phyloP scores from a whole-genome alignment of 2,329 filamentous ascomycete genomes.

The Macrophomina pseudophaseolina region DNA sequence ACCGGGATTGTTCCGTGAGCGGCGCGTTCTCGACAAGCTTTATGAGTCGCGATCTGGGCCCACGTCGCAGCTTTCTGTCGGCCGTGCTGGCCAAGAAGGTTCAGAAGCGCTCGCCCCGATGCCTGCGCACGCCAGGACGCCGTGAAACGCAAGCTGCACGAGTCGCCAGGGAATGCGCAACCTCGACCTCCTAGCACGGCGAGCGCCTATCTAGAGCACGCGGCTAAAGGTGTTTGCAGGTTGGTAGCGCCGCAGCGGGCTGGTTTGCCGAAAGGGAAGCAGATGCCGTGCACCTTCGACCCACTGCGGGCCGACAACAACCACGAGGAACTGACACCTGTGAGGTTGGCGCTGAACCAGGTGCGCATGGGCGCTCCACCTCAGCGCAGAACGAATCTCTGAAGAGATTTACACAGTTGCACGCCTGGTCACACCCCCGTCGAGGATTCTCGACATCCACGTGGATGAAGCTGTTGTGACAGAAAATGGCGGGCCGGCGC shows the following conservation, averaged over 20 bases:
- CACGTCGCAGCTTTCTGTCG: not conserved
- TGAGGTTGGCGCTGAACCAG: not conserved
- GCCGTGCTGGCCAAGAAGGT: not conserved
- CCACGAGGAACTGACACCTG: not conserved
- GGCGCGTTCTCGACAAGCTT: conserved; percentile 10
- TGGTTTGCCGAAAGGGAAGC: conserved; percentile 8
- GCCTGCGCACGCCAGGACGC: conserved; percentile 1
- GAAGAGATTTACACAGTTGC: not conserved
- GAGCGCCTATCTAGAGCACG: conserved; percentile 6
- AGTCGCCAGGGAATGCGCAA: not conserved
- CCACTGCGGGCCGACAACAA: conserved; percentile 5
- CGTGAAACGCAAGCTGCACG: conserved; percentile 14
- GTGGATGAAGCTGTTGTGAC: not conserved
- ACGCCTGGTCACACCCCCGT: not conserved
- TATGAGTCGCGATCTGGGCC: not conserved
- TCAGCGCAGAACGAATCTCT: not conserved
- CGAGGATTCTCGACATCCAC: not conserved
- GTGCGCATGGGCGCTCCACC: not conserved
- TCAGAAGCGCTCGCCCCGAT: conserved; percentile 12
- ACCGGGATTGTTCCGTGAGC: not conserved
- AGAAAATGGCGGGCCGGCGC: not conserved
- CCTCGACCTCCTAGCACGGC: not conserved
- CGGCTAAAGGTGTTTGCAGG: not conserved
- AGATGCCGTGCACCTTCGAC: not conserved
- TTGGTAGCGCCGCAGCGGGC: conserved; percentile 14